These are phyloP conservation scores for Acacia confusa DNA, from an alignment of 306 rosid species.

Conservation along the genomic window DNA sequence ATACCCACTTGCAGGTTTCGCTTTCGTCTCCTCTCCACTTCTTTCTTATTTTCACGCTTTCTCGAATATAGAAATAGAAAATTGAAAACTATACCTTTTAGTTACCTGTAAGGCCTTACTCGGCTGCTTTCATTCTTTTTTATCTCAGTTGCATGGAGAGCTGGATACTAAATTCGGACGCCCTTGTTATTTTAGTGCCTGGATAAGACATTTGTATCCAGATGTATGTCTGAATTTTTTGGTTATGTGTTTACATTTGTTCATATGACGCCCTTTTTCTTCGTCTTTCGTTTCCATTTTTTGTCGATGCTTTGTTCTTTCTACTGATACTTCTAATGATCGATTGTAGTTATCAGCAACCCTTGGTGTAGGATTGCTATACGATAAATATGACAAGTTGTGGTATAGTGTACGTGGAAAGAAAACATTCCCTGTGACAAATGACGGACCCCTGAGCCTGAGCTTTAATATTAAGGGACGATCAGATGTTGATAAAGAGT, in stretches of 20 bases:
- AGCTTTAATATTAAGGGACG: constrained; percentile 74
- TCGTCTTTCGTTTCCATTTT: not conserved
- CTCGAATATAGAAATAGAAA: not conserved
- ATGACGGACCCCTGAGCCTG: constrained; percentile 43
- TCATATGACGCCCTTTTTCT: not conserved
- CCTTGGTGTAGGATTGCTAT: constrained; percentile 67
- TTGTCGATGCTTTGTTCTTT: not conserved
- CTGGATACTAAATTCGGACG: constrained; percentile 74
- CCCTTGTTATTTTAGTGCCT: constrained; percentile 51
- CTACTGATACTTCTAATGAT: not conserved
- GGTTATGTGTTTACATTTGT: not conserved
- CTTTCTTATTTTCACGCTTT: not conserved
- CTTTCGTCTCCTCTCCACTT: not conserved
- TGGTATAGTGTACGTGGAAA: constrained; percentile 63
- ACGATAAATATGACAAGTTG: constrained; percentile 56
- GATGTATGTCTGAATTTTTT: constrained; percentile 45
- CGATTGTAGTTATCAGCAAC: constrained; percentile 68
- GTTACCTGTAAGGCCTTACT: not conserved
- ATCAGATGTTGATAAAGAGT: constrained; percentile 61
- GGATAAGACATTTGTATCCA: constrained; percentile 63
- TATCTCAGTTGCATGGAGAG: constrained; percentile 71
- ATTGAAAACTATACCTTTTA: not conserved
- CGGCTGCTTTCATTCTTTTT: not conserved
- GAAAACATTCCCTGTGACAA: constrained; percentile 70
- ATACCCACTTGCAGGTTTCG: constrained; percentile 67